phyloP scores from a whole-genome alignment of 2,329 filamentous ascomycete genomes.

The Beauveria medogensis region DNA sequence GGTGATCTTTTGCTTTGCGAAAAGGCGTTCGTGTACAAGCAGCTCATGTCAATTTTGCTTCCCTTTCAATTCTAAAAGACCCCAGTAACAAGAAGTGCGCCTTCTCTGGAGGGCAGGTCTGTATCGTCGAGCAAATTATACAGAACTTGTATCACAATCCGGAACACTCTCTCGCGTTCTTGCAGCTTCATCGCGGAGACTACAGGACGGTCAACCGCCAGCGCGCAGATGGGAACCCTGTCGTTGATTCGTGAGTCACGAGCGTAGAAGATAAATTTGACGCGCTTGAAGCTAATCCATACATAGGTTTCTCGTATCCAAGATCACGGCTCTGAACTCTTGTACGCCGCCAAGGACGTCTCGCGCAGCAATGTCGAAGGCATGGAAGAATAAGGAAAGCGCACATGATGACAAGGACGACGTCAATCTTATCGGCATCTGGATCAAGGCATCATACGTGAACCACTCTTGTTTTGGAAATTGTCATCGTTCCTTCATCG shows the following conservation, averaged over 20 bases:
- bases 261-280: no score
- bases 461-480: conserved; percentile 47
- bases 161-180: conserved; percentile 23
- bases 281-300: not conserved
- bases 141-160: conserved; percentile 40
- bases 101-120: conserved; percentile 29
- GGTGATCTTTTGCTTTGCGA: conserved; percentile 48
- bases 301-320: not conserved
- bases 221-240: conserved; percentile 26
- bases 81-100: no score
- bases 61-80: no score
- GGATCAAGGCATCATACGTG: conserved; percentile 38
- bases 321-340: not conserved
- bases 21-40: conserved; percentile 41
- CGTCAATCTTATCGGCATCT: conserved; percentile 33
- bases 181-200: conserved; percentile 30
- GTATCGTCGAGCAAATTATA: conserved; percentile 31
- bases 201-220: conserved; percentile 25
- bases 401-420: not conserved
- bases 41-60: conserved; percentile 1
- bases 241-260: conserved; percentile 38
- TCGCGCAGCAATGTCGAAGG: not conserved
- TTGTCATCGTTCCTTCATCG: conserved; percentile 39
- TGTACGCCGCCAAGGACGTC: not conserved
- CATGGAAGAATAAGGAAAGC: not conserved